phyloP scores from a whole-genome alignment of 176 grass and related monocot species.

The Oryza meyeriana region DNA sequence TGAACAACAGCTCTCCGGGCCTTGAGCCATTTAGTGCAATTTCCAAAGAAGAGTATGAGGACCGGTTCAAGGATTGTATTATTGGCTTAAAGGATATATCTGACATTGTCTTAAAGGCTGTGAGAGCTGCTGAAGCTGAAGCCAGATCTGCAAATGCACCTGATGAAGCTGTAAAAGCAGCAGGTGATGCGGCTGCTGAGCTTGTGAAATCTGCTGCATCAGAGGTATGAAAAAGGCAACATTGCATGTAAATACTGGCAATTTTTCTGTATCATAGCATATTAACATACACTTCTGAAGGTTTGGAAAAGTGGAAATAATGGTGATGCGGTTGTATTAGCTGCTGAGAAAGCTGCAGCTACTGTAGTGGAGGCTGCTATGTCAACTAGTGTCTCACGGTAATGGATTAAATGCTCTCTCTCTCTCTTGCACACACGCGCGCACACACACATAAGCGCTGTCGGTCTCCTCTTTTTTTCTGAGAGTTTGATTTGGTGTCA shows the following conservation, averaged over 20 bases:
- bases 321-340: slow-evolving; percentile 63
- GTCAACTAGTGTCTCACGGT: slow-evolving; percentile 82
- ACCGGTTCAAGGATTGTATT: slow-evolving; percentile 80
- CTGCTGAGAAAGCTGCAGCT: slow-evolving; percentile 79
- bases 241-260: slow-evolving; percentile 5
- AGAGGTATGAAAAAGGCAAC: slow-evolving; percentile 53
- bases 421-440: background rate
- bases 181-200: slow-evolving; percentile 96
- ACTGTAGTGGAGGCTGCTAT: slow-evolving; percentile 89
- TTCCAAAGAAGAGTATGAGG: slow-evolving; percentile 66
- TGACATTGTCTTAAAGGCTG: slow-evolving; percentile 83
- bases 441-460: background rate
- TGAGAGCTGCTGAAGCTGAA: slow-evolving; percentile 83
- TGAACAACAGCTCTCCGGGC: slow-evolving; percentile 25
- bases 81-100: slow-evolving; percentile 97
- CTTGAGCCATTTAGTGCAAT: slow-evolving; percentile 21
- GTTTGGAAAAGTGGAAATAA: slow-evolving; percentile 74
- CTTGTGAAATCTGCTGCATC: slow-evolving; percentile 86
- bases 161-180: slow-evolving; percentile 86
- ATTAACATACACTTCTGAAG: slow-evolving; percentile 42
- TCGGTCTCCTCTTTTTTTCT: background rate
- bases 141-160: slow-evolving; percentile 77
- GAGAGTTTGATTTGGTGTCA: slow-evolving; percentile 3
- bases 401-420: slow-evolving; percentile 26
- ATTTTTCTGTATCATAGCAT: slow-evolving; percentile 6